A percentile compares a stretch with the other conserved stretches of the same genome.
Evolutionary conservation across 176 grass and related monocot genomes (phyloP).

Genomic region (Pontederia crassipes): DNA sequence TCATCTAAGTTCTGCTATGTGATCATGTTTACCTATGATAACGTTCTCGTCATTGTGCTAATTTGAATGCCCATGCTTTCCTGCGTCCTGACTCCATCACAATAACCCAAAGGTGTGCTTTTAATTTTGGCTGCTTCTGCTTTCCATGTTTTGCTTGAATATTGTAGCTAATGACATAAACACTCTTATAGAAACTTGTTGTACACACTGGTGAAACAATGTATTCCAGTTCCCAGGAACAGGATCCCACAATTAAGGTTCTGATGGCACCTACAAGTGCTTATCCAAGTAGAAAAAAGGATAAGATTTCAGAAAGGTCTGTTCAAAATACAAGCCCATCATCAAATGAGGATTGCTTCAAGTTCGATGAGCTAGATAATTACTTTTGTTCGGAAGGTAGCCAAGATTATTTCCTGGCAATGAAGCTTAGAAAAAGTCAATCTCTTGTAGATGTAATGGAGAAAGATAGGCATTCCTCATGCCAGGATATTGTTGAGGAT

Average conservation of each 20-base stretch:
- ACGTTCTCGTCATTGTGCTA: not conserved
- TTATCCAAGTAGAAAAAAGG: conserved; percentile 22
- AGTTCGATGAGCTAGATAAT: conserved; percentile 36
- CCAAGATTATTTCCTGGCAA: conserved; percentile 5
- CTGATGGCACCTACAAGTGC: conserved; percentile 16
- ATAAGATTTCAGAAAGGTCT: conserved; percentile 27
- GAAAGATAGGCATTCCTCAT: conserved; percentile 24
- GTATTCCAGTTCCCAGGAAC: conserved; percentile 13
- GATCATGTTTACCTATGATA: not conserved
- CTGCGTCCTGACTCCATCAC: conserved; percentile 4
- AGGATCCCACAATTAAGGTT: conserved; percentile 25
- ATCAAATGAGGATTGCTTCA: conserved; percentile 50
- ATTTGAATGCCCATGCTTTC: conserved; percentile 11
- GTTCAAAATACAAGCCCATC: conserved; percentile 23
- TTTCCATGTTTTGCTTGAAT: not conserved
- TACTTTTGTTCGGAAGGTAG: conserved; percentile 35
- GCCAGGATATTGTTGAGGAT: conserved; percentile 22
- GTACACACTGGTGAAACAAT: conserved; percentile 27
- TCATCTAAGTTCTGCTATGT: not conserved
- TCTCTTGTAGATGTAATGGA: conserved; percentile 50
- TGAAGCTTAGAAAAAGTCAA: conserved; percentile 39
- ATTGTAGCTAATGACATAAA: not conserved
- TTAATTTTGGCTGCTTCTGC: not conserved
- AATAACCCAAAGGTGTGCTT: conserved; percentile 40
- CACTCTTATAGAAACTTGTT: conserved; percentile 25